Conservation (phyloP, 176 grass and related monocot genomes). For the Rhipidocladum racemiflorum region DNA sequence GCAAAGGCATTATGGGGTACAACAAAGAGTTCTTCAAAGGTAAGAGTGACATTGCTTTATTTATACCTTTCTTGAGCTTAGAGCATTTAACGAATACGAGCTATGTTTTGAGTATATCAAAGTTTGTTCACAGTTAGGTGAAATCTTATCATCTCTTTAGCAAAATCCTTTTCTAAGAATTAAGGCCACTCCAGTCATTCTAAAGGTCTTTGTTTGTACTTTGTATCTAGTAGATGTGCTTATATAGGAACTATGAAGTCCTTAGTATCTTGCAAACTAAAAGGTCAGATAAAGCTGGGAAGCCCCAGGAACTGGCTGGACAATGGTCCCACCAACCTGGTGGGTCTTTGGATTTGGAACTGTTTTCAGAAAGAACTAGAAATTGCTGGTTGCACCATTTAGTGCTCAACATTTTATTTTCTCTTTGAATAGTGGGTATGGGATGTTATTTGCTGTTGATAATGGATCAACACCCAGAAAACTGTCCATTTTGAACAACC, state of each 20-base stretch:
- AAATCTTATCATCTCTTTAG: not conserved
- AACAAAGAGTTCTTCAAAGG: constrained; percentile 69
- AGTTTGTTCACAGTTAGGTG: not conserved
- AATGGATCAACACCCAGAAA: not conserved
- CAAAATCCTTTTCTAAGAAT: not conserved
- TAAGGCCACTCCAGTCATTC: not conserved
- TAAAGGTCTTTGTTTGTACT: not conserved
- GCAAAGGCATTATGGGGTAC: constrained; percentile 72
- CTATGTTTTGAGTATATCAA: not conserved
- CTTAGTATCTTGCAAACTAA: not conserved
- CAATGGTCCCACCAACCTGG: not conserved
- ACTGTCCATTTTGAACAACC: not conserved
- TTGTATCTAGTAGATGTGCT: constrained; percentile 8
- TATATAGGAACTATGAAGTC: not conserved
- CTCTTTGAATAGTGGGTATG: not conserved
- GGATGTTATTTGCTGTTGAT: not conserved
- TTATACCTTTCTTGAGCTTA: not conserved
- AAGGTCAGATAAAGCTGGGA: not conserved
- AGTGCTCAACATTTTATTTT: not conserved
- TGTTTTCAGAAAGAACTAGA: not conserved
- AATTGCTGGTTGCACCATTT: constrained; percentile 21
- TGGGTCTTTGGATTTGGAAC: not conserved
- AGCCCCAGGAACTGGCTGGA: not conserved
- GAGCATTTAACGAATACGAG: not conserved
- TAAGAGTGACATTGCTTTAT: constrained; percentile 27